Conservation (phyloP, 2,329 filamentous ascomycete genomes). For the Leptosphaerulina australis region DNA sequence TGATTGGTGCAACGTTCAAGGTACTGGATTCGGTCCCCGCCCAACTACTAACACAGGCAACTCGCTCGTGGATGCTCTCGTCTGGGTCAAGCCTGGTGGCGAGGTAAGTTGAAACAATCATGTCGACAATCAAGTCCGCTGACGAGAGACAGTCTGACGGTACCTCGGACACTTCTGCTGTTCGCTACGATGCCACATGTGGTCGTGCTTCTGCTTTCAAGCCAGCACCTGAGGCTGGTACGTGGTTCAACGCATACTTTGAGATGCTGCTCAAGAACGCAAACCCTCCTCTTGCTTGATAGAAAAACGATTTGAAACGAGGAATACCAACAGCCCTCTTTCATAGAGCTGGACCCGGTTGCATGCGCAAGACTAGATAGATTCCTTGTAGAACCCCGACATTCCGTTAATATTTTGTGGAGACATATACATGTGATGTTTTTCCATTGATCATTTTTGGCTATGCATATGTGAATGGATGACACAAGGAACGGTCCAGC, state of each 20-base stretch:
- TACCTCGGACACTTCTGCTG: slow-evolving; percentile 51
- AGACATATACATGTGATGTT: too few relatives aligned
- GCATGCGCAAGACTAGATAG: too few relatives aligned
- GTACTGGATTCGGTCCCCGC: slow-evolving; percentile 68
- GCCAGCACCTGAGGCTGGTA: slow-evolving; percentile 72
- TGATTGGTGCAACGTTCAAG: slow-evolving; percentile 71
- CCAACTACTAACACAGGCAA: slow-evolving; percentile 67
- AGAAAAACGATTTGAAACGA: background rate
- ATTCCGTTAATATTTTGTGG: too few relatives aligned
- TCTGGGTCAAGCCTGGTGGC: slow-evolving; percentile 73
- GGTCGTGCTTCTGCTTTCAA: slow-evolving; percentile 61
- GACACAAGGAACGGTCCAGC: background rate
- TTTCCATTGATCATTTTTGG: background rate
- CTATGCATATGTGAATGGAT: background rate
- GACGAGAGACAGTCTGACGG: slow-evolving; percentile 48
- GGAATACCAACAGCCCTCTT: too few relatives aligned
- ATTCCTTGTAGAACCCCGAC: too few relatives aligned
- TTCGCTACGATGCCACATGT: slow-evolving; percentile 62
- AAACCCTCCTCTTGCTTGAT: slow-evolving; percentile 35
- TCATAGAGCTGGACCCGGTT: too few relatives aligned
- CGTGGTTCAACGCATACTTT: slow-evolving; percentile 65
- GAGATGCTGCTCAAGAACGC: slow-evolving; percentile 45
- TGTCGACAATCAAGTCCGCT: background rate
- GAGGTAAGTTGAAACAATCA: slow-evolving; percentile 39
- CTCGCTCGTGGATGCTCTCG: slow-evolving; percentile 66